Evolutionary conservation across 164 flowering plant genomes (phyloP).

Genomic region (Chimonanthus praecox): DNA sequence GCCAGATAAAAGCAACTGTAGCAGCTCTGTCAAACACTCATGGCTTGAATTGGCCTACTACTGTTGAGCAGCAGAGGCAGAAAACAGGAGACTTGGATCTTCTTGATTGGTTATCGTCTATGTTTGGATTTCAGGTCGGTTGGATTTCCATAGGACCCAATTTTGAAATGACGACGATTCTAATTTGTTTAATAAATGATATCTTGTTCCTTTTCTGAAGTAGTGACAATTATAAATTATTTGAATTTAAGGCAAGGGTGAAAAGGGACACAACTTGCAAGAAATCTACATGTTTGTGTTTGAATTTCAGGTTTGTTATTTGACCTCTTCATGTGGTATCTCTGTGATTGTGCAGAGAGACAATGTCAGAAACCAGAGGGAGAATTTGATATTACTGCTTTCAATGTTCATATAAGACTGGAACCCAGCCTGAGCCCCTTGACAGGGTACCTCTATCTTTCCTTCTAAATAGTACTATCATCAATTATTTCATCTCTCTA

Average conservation of each 20-base stretch:
- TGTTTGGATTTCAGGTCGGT: constrained; percentile 97
- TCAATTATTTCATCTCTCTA: background rate
- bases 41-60: constrained; percentile 80
- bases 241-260: too few species aligned
- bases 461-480: background rate
- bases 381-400: constrained; percentile 79
- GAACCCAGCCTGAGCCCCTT: constrained; percentile 86
- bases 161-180: background rate
- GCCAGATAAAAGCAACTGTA: constrained; percentile 89
- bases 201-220: too few species aligned
- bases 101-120: constrained; percentile 94
- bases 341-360: constrained; percentile 58
- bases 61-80: constrained; percentile 74
- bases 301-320: background rate
- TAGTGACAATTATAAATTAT: too few species aligned
- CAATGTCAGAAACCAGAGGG: constrained; percentile 96
- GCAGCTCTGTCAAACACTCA: constrained; percentile 76
- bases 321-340: constrained; percentile 1
- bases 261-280: background rate
- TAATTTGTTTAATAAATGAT: background rate
- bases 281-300: background rate
- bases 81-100: constrained; percentile 80
- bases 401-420: constrained; percentile 80
- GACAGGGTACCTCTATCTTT: constrained; percentile 42
- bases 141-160: background rate